phyloP scores from a whole-genome alignment of 805 yeast species.

The Kluyveromyces siamensis region DNA sequence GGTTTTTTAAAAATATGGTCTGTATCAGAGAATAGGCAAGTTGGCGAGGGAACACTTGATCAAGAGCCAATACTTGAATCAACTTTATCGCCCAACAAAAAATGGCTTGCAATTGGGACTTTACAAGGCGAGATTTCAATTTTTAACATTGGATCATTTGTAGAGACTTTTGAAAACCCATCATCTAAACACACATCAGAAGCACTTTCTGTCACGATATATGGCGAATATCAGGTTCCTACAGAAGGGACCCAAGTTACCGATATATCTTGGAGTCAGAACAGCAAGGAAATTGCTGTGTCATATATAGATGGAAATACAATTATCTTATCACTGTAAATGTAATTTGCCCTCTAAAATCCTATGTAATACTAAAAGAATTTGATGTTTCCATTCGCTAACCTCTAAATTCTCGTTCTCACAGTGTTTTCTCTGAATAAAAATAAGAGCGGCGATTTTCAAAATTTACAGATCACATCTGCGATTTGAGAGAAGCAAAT shows the following conservation, averaged over 20 bases:
- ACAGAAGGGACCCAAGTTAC: constrained; percentile 22
- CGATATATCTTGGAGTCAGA: constrained; percentile 29
- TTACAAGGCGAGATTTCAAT: constrained; percentile 50
- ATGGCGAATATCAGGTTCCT: constrained; percentile 17
- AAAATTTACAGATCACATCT: too few species aligned
- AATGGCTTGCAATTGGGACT: constrained; percentile 54
- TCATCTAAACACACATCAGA: constrained; percentile 6
- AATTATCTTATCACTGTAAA: constrained; percentile 9
- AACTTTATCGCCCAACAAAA: constrained; percentile 40
- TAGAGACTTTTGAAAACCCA: not conserved
- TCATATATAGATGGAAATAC: constrained; percentile 28
- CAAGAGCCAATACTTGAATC: constrained; percentile 51
- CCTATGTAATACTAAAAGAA: too few species aligned
- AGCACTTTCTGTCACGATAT: constrained; percentile 16
- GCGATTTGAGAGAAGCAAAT: too few species aligned
- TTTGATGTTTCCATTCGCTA: too few species aligned
- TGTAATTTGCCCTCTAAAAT: not conserved
- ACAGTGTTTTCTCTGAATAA: too few species aligned
- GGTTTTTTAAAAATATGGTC: constrained; percentile 67
- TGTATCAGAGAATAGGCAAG: constrained; percentile 19
- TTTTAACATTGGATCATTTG: constrained; percentile 34
- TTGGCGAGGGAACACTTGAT: constrained; percentile 30
- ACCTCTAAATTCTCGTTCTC: too few species aligned
- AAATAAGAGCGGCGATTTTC: too few species aligned
- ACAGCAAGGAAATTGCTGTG: constrained; percentile 21